phyloP scores from a whole-genome alignment of 257 asterid species.

The Solanum pennellii region DNA sequence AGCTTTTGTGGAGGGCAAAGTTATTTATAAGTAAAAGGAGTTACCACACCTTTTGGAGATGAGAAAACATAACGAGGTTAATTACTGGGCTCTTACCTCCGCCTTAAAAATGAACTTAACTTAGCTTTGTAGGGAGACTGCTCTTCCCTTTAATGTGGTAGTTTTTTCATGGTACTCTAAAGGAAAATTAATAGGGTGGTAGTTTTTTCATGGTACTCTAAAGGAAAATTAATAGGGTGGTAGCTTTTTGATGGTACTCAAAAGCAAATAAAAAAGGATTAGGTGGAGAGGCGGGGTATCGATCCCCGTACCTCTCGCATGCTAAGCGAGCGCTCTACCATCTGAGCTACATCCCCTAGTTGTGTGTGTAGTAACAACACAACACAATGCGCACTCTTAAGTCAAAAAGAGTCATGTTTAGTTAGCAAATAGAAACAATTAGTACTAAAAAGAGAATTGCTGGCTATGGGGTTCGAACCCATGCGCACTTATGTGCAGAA shows the following conservation, averaged over 20 bases:
- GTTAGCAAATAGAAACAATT: neutral
- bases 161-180: too few relatives aligned
- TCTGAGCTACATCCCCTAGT: conserved; percentile 52
- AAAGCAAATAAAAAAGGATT: too few relatives aligned
- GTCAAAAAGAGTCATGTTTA: neutral
- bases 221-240: too few relatives aligned
- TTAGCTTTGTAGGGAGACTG: neutral
- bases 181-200: too few relatives aligned
- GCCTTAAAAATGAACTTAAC: neutral
- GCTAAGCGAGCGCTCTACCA: conserved; percentile 49
- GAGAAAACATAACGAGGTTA: neutral
- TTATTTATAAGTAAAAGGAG: neutral
- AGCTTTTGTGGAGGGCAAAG: neutral
- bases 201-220: too few relatives aligned
- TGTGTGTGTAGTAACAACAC: too few relatives aligned
- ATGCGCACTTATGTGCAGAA: conserved; percentile 73
- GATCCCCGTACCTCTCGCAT: conserved; percentile 40
- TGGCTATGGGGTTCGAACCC: conserved; percentile 97
- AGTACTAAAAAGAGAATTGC: conserved; percentile 8
- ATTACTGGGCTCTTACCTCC: neutral
- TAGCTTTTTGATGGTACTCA: too few relatives aligned
- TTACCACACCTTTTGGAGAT: neutral
- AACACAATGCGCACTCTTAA: too few relatives aligned
- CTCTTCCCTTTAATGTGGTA: neutral
- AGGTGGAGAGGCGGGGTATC: conserved; percentile 25